Conservation (phyloP, 2,329 filamentous ascomycete genomes). For the Colletotrichum musae region DNA sequence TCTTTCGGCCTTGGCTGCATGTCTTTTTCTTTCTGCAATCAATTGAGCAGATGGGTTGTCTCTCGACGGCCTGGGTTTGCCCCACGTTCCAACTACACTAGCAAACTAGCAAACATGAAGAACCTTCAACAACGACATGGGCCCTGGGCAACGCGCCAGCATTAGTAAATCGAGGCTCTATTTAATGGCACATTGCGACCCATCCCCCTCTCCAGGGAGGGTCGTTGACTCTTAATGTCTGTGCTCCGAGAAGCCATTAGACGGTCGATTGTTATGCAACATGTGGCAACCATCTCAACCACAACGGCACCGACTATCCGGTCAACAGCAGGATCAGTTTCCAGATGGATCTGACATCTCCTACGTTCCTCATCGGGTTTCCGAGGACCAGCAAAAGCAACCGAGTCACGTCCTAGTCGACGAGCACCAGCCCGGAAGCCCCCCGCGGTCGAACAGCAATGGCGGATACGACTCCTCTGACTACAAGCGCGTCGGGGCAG, state of each 20-base stretch:
- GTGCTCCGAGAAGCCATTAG: too few relatives aligned
- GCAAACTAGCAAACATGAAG: not conserved
- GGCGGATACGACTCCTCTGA: not conserved
- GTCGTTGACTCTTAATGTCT: too few relatives aligned
- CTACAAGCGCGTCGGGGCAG: not conserved
- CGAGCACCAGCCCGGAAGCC: not conserved
- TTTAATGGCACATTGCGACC: not conserved
- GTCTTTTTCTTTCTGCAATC: not conserved
- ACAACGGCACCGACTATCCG: not conserved
- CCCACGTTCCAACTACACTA: not conserved
- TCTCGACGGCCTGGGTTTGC: not conserved
- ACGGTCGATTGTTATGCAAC: not conserved
- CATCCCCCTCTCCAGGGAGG: not conserved
- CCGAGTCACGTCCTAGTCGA: not conserved
- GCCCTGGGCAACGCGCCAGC: not conserved
- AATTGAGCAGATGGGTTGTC: not conserved
- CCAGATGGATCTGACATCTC: not conserved
- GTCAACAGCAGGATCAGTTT: not conserved
- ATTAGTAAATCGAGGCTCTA: not conserved
- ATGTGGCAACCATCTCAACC: not conserved
- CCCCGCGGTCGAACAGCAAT: not conserved
- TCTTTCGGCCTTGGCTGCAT: not conserved
- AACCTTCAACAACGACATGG: not conserved
- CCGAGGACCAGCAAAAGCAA: not conserved
- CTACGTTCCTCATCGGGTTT: not conserved